Conservation (phyloP, 164 flowering plant genomes). For the Chimonanthus salicifolius region DNA sequence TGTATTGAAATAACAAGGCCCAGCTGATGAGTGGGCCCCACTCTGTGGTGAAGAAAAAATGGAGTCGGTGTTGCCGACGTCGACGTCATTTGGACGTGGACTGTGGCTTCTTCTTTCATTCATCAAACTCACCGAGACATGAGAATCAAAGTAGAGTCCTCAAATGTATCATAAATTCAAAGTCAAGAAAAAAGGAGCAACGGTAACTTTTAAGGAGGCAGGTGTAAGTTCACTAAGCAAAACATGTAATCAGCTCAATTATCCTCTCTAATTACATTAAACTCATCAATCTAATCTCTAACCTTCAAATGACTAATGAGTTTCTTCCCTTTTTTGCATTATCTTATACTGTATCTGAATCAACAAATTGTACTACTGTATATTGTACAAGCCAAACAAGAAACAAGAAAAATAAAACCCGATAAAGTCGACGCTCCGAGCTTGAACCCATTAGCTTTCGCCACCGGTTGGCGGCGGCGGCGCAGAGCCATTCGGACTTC, state of each 20-base stretch:
- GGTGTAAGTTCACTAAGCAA: background rate
- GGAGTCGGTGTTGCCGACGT: no score
- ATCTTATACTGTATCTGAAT: background rate
- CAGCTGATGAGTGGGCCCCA: no score
- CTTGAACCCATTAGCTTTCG: background rate
- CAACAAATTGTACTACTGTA: constrained; percentile 1
- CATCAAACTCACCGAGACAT: no score
- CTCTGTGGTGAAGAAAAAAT: no score
- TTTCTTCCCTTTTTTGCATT: background rate
- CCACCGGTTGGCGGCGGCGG: background rate
- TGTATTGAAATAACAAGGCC: no score
- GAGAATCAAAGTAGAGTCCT: no score
- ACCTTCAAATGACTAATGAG: background rate
- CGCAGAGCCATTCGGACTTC: background rate
- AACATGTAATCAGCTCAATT: background rate
- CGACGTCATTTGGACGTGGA: no score
- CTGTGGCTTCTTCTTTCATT: no score
- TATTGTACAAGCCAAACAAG: background rate
- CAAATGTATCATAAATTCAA: no score
- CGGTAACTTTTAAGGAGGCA: background rate
- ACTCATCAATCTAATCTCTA: no score
- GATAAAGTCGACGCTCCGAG: background rate
- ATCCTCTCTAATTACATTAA: background rate
- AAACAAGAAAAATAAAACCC: background rate
- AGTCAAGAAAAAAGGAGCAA: background rate